Conservation (phyloP, 2,329 filamentous ascomycete species). For the Xylaria sp. region DNA sequence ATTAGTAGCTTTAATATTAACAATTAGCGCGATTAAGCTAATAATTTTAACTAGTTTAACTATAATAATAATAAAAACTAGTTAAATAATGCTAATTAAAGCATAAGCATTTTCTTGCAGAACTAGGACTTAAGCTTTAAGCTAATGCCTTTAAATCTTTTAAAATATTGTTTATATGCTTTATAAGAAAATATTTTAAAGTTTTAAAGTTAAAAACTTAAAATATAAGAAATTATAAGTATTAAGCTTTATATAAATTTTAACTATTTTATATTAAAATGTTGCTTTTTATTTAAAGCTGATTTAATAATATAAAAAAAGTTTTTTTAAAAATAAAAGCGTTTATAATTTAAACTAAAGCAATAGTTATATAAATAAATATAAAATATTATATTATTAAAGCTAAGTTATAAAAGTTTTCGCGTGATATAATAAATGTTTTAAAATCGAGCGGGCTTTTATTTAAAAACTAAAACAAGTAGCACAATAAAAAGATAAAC, state of each 20-base stretch:
- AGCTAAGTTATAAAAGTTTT: slow-evolving; percentile 13
- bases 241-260: background rate
- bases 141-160: background rate
- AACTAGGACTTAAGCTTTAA: too few species aligned
- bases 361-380: slow-evolving; percentile 1
- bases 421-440: slow-evolving; percentile 8
- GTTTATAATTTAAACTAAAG: slow-evolving; percentile 4
- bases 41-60: slow-evolving; percentile 2
- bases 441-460: slow-evolving; percentile 9
- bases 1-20: background rate
- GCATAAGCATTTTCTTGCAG: too few species aligned
- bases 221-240: slow-evolving; percentile 2
- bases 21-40: background rate
- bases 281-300: slow-evolving; percentile 6
- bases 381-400: slow-evolving; percentile 5
- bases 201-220: slow-evolving; percentile 5
- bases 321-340: slow-evolving; percentile 16
- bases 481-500: slow-evolving; percentile 9
- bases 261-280: slow-evolving; percentile 6
- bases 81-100: background rate
- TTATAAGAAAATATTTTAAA: background rate
- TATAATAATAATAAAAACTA: background rate
- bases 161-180: background rate
- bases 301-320: slow-evolving; percentile 14
- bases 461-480: background rate